phyloP scores from a whole-genome alignment of 1,284 basidiomycete genomes.

The Austropuccinia psidii region DNA sequence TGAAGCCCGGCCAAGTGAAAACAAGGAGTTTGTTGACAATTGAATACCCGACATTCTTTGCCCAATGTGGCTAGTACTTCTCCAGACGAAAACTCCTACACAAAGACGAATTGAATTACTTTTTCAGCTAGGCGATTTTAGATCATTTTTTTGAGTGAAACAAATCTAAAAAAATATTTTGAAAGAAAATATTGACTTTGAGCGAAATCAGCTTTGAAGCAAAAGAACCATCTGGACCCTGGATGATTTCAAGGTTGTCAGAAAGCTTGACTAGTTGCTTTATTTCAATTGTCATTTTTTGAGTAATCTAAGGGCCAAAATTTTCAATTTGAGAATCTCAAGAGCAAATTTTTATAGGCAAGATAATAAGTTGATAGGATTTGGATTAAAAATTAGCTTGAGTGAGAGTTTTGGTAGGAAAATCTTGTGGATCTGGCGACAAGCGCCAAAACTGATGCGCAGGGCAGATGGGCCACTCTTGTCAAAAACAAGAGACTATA shows the following conservation, averaged over 20 bases:
- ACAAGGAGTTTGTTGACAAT: background rate
- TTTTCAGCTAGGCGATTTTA: background rate
- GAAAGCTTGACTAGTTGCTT: background rate
- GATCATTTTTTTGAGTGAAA: too few relatives aligned
- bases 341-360: too few relatives aligned
- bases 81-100: background rate
- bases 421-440: too few relatives aligned
- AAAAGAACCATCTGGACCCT: conserved; percentile 6
- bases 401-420: too few relatives aligned
- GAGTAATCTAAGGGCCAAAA: too few relatives aligned
- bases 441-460: too few relatives aligned
- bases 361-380: too few relatives aligned
- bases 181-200: background rate
- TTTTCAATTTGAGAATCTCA: too few relatives aligned
- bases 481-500: too few relatives aligned
- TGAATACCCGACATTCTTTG: conserved; percentile 12
- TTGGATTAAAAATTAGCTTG: too few relatives aligned
- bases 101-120: background rate
- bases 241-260: background rate
- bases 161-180: conserved; percentile 1
- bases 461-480: too few relatives aligned
- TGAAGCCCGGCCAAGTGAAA: too few relatives aligned
- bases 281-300: background rate
- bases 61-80: conserved; percentile 8
- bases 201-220: conserved; percentile 1